Evolutionary conservation across 148 eudicot genomes (phyloP).

Genomic region (Diospyros kaki): DNA sequence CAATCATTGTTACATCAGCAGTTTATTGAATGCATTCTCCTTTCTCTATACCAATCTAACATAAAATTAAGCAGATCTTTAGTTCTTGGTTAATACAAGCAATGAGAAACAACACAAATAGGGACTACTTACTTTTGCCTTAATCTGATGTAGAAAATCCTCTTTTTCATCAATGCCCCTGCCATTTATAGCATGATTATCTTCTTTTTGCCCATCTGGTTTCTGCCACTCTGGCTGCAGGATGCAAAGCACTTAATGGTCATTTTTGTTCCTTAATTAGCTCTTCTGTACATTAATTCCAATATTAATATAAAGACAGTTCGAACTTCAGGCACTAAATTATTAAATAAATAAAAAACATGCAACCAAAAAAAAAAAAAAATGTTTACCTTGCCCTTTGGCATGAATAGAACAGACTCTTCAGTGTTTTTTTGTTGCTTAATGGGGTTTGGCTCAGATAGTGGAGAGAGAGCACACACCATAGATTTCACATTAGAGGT

Average conservation of each 20-base stretch:
- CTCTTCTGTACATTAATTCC: neutral
- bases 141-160: constrained; percentile 85
- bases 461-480: constrained; percentile 34
- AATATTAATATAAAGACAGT: neutral
- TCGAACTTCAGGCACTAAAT: neutral
- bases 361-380: neutral
- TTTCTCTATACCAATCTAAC: neutral
- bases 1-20: too few species aligned
- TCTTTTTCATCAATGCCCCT: constrained; percentile 46
- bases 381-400: constrained; percentile 38
- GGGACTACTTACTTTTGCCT: constrained; percentile 60
- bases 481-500: constrained; percentile 27
- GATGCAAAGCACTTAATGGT: constrained; percentile 8
- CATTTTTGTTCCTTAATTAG: neutral
- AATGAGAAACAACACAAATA: constrained; percentile 7
- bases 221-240: constrained; percentile 38
- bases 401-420: constrained; percentile 19
- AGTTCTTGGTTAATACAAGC: constrained; percentile 2
- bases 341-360: neutral
- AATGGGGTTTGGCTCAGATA: constrained; percentile 29
- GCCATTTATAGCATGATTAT: constrained; percentile 25
- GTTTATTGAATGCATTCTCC: too few species aligned
- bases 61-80: neutral
- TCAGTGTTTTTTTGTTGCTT: constrained; percentile 26
- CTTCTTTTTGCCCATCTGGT: constrained; percentile 32